phyloP scores from a whole-genome alignment of 2,329 filamentous ascomycete species.

The Scleromitrula shiraiana region DNA sequence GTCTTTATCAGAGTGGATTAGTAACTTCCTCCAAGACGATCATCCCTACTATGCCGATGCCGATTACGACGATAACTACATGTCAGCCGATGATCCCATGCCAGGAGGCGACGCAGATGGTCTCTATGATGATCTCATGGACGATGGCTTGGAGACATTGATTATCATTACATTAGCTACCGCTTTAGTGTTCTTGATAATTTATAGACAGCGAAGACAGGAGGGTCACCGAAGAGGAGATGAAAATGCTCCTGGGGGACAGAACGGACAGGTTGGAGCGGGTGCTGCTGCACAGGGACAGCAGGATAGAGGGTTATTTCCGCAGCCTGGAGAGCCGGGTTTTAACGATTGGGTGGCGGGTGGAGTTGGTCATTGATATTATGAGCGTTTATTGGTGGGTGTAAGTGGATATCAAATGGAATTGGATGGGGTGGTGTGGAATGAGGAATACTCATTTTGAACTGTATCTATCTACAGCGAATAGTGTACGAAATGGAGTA shows the following conservation, averaged over 20 bases:
- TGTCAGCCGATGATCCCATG: constrained; percentile 46
- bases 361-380: constrained; percentile 52
- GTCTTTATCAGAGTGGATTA: constrained; percentile 79
- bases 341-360: constrained; percentile 58
- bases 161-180: constrained; percentile 73
- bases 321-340: constrained; percentile 57
- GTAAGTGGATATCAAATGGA: neutral
- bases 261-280: constrained; percentile 26
- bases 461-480: too few relatives aligned
- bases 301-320: constrained; percentile 50
- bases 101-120: constrained; percentile 47
- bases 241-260: constrained; percentile 18
- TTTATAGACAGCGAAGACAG: constrained; percentile 68
- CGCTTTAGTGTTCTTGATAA: constrained; percentile 68
- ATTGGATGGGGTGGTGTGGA: neutral
- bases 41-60: constrained; percentile 52
- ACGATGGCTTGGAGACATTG: constrained; percentile 78
- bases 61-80: constrained; percentile 33
- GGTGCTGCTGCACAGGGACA: constrained; percentile 30
- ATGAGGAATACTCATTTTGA: neutral
- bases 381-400: neutral
- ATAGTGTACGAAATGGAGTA: too few relatives aligned
- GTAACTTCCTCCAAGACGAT: constrained; percentile 69
- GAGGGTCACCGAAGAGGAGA: constrained; percentile 41
- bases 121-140: constrained; percentile 54